Percentiles rank a stretch among this genome's conserved stretches.
Evolutionary conservation across 2,329 filamentous ascomycete species (phyloP).

Genomic region (Zarea fungicola): DNA sequence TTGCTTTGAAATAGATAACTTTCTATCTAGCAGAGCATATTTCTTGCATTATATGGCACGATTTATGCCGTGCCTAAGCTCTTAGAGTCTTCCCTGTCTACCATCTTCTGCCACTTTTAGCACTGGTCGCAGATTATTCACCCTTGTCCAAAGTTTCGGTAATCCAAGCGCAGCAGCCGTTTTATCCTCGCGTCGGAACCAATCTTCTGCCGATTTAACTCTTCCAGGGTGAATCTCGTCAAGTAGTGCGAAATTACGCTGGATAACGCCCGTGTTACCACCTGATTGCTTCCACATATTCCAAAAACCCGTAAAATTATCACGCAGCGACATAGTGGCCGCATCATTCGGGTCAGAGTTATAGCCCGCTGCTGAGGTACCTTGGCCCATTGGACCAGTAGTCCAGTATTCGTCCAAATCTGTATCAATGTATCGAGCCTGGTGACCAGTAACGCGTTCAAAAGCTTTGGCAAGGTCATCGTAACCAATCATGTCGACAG

Average conservation of each 20-base stretch:
- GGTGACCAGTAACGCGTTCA: constrained; percentile 35
- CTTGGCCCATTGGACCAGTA: constrained; percentile 14
- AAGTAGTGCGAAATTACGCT: constrained; percentile 43
- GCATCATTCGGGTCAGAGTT: constrained; percentile 27
- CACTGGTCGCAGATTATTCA: constrained; percentile 16
- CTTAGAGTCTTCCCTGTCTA: constrained; percentile 13
- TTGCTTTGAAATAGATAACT: too few species aligned
- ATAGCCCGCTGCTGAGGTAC: constrained; percentile 30
- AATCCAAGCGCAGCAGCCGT: constrained; percentile 17
- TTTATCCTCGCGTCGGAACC: constrained; percentile 36
- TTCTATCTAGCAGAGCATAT: too few species aligned
- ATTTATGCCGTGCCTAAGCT: too few species aligned
- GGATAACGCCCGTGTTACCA: constrained; percentile 35
- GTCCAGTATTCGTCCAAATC: constrained; percentile 31
- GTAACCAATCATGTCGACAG: constrained; percentile 36
- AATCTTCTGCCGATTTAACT: constrained; percentile 45
- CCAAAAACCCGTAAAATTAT: constrained; percentile 50
- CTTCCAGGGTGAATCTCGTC: constrained; percentile 47
- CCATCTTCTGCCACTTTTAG: constrained; percentile 19
- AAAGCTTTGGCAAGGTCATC: constrained; percentile 37
- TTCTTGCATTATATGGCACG: too few species aligned
- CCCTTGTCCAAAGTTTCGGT: constrained; percentile 16
- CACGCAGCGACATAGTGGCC: constrained; percentile 31
- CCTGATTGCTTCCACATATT: constrained; percentile 38
- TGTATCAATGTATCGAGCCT: constrained; percentile 33